Evolutionary conservation across 148 eudicot species (phyloP).

Genomic region (Diospyros lotus): DNA sequence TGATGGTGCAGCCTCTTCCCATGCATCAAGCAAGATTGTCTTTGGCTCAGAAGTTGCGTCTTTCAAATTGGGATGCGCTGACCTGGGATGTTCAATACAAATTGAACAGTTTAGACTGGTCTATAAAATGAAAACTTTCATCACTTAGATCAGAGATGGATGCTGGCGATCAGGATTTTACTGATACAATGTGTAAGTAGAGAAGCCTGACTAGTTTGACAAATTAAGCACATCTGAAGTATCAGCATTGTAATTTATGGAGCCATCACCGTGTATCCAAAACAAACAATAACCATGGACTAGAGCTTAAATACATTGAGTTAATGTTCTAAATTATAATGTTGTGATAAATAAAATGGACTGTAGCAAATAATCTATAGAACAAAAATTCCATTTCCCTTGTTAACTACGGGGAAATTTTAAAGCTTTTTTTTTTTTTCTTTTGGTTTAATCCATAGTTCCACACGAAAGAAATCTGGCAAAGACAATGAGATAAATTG

Average conservation of each 20-base stretch:
- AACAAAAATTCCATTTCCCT: not conserved
- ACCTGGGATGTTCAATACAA: slow-evolving; percentile 22
- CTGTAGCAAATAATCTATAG: not conserved
- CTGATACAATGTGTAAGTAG: no score
- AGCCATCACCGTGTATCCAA: not conserved
- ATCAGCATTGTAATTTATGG: not conserved
- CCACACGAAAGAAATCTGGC: not conserved
- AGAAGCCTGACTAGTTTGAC: no score
- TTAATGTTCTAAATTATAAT: not conserved
- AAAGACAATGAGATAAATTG: not conserved
- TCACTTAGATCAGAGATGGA: not conserved
- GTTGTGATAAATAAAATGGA: not conserved
- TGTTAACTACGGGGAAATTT: not conserved
- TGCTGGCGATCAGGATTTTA: not conserved
- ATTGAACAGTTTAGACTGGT: slow-evolving; percentile 6
- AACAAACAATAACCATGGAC: not conserved
- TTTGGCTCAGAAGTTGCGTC: slow-evolving; percentile 25
- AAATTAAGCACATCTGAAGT: no score
- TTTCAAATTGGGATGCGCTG: slow-evolving; percentile 24
- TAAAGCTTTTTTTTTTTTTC: not conserved
- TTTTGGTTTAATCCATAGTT: not conserved
- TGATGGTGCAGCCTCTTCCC: slow-evolving; percentile 18
- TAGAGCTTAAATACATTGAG: not conserved
- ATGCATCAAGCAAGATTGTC: slow-evolving; percentile 12
- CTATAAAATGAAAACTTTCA: not conserved